Percentiles rank a stretch among this genome's conserved stretches.
Evolutionary conservation across 768 basidiomycete genomes (phyloP).

Genomic region (Xerocomellus amylosporus): DNA sequence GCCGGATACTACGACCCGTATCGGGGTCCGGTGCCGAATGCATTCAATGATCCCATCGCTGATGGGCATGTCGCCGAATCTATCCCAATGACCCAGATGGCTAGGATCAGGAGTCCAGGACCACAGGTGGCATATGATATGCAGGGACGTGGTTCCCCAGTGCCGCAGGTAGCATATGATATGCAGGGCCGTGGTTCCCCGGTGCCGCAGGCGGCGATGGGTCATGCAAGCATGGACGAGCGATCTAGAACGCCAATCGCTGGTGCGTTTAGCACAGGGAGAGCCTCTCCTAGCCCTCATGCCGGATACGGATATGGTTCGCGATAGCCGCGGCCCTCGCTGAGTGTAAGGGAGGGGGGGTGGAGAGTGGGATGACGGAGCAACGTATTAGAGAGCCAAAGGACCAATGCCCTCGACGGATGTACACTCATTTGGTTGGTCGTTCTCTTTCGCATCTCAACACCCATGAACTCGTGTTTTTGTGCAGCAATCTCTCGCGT

Average conservation of each 20-base stretch:
- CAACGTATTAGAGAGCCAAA: slow-evolving; percentile 15
- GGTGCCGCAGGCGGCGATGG: slow-evolving; percentile 40
- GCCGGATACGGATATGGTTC: slow-evolving; percentile 42
- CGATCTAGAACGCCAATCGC: slow-evolving; percentile 31
- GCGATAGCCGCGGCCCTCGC: slow-evolving; percentile 19
- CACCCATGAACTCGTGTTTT: slow-evolving; percentile 12
- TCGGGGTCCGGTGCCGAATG: slow-evolving; percentile 66
- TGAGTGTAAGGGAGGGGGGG: background rate
- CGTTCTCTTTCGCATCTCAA: slow-evolving; percentile 3
- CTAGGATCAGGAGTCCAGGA: slow-evolving; percentile 39
- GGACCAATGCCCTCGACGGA: slow-evolving; percentile 18
- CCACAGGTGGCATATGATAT: slow-evolving; percentile 41
- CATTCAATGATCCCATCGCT: slow-evolving; percentile 46
- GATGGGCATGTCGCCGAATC: slow-evolving; percentile 47
- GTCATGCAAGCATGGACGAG: slow-evolving; percentile 33
- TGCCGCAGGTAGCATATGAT: slow-evolving; percentile 39
- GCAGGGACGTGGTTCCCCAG: slow-evolving; percentile 38
- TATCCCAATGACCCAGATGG: slow-evolving; percentile 75
- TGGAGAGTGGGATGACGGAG: background rate
- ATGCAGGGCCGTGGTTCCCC: slow-evolving; percentile 38
- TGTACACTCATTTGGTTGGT: slow-evolving; percentile 30
- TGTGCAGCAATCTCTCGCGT: slow-evolving; percentile 12
- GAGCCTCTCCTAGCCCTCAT: slow-evolving; percentile 47
- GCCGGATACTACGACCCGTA: slow-evolving; percentile 77
- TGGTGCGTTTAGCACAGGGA: slow-evolving; percentile 26